Percentiles rank a stretch among this genome's conserved stretches.
Evolutionary conservation across 257 asterid species (phyloP).

Genomic region (Penstemon davidsonii): DNA sequence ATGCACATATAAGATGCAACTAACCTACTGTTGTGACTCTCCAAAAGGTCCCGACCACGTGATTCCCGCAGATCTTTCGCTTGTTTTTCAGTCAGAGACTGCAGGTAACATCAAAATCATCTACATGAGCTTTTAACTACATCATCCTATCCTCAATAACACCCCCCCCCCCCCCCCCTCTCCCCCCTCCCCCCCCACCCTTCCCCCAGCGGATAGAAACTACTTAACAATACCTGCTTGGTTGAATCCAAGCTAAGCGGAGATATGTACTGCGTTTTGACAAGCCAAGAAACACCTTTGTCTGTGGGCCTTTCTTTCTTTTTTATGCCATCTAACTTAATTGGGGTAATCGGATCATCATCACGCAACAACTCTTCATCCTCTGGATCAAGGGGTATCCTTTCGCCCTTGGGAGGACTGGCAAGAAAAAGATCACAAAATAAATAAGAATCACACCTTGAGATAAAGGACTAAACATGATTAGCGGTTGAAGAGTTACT

Average conservation of each 20-base stretch:
- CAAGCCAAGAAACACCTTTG: conserved; percentile 97
- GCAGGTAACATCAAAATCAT: conserved; percentile 12
- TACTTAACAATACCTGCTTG: conserved; percentile 64
- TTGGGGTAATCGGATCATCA: conserved; percentile 82
- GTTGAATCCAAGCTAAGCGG: conserved; percentile 86
- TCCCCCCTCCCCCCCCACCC: too few species aligned
- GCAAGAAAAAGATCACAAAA: conserved; percentile 27
- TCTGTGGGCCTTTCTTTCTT: conserved; percentile 95
- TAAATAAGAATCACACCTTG: conserved; percentile 7
- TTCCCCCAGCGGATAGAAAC: too few species aligned
- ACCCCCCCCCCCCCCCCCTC: neutral
- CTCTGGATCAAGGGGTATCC: conserved; percentile 71
- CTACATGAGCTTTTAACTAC: neutral
- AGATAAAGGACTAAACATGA: conserved; percentile 20
- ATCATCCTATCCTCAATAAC: too few species aligned
- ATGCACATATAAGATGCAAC: conserved; percentile 32
- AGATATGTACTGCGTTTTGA: conserved; percentile 94
- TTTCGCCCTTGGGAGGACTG: conserved; percentile 88
- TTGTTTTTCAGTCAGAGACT: conserved; percentile 92
- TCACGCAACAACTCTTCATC: conserved; percentile 94
- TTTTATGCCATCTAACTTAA: conserved; percentile 82
- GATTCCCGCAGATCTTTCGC: conserved; percentile 89
- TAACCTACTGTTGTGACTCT: conserved; percentile 82
- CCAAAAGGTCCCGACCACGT: conserved; percentile 69
- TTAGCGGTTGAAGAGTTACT: conserved; percentile 48